Evolutionary conservation across 805 yeast species (phyloP), one percentile per base, ranked within the genome.

Genomic region (Wickerhamiella allomyrinae): DNA sequence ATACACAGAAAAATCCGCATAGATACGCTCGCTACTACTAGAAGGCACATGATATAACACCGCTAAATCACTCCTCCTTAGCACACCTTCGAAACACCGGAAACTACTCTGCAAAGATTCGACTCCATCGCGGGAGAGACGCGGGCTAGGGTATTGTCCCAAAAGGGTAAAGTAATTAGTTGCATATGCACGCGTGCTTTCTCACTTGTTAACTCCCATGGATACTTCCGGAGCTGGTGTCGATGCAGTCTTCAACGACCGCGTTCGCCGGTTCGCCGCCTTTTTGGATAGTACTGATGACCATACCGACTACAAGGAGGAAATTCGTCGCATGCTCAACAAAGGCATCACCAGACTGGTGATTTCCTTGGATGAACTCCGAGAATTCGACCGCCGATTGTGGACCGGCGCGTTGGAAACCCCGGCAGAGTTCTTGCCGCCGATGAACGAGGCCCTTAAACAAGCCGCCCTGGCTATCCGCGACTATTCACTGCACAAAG

Each of bases 341-440:
- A 73, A 74, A 52, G 78, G 77, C 37, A 69, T 70, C 42, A 71
- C 73, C 48, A 70, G 98, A 53, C 65, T 89, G 35, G 65, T 70
- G 2, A 78, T 89, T 2, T 76, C 86, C 13, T 67, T 91, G 34
- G 98, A 91, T 61, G 96, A 89, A 49, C 59, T 91, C 15, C 71
- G 96, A 51, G 87, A 78, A 40, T 87, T 81, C 56, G 94, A 87
- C 61, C 65, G 73, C 41, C 75, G 71, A 1, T 74, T 77, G 49
- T 91, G 96, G 81, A 58, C 60, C 93, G 97, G 59, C 20, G 43
- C 86, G 8, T 62, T 91, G 41, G 66, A 73, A 42, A 65, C 65
- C 17, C 98, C 98, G 0, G 76, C 93, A 1, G 95, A 85, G 42
- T 87, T 60, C 52, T 65, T 89, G 22, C 96, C 96, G 5, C 85